phyloP scores from a whole-genome alignment of 371 early-diverging fungal genomes.

The Batrachochytrium dendrobatidis region DNA sequence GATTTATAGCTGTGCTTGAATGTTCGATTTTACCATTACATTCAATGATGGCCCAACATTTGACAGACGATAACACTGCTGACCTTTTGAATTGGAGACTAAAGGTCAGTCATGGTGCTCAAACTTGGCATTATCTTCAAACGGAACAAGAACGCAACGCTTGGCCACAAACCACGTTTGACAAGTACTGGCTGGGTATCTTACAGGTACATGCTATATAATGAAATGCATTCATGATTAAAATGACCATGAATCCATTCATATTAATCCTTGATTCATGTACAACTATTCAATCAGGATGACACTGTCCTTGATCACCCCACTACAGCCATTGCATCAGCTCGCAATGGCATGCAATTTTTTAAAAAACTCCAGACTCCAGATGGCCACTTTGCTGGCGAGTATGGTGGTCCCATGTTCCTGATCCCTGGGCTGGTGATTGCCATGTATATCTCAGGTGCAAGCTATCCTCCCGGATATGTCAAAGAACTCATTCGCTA shows the following conservation, averaged over 20 bases:
- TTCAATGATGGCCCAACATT: too few relatives aligned
- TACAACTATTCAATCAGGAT: too few relatives aligned
- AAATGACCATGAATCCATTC: not conserved
- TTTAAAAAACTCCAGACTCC: slow-evolving; percentile 80
- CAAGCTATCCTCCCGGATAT: slow-evolving; percentile 27
- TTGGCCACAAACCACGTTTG: slow-evolving; percentile 71
- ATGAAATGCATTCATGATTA: not conserved
- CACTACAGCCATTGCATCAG: slow-evolving; percentile 66
- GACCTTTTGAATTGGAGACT: slow-evolving; percentile 75
- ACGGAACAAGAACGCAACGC: slow-evolving; percentile 44
- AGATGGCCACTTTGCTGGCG: slow-evolving; percentile 92
- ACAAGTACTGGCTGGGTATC: slow-evolving; percentile 84
- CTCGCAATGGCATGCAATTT: slow-evolving; percentile 83
- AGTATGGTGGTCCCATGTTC: slow-evolving; percentile 97
- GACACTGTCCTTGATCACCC: slow-evolving; percentile 13
- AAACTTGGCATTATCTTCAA: slow-evolving; percentile 86
- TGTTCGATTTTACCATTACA: too few relatives aligned
- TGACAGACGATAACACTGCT: too few relatives aligned
- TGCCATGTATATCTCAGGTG: slow-evolving; percentile 71
- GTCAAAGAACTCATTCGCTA: slow-evolving; percentile 82
- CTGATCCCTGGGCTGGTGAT: slow-evolving; percentile 84
- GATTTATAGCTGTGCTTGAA: too few relatives aligned
- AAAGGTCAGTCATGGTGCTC: slow-evolving; percentile 72
- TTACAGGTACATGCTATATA: slow-evolving; percentile 18
- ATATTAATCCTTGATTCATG: too few relatives aligned